Base-by-base conservation (phyloP, 2,329 filamentous ascomycete species). In the Aspergillus ibericus region DNA sequence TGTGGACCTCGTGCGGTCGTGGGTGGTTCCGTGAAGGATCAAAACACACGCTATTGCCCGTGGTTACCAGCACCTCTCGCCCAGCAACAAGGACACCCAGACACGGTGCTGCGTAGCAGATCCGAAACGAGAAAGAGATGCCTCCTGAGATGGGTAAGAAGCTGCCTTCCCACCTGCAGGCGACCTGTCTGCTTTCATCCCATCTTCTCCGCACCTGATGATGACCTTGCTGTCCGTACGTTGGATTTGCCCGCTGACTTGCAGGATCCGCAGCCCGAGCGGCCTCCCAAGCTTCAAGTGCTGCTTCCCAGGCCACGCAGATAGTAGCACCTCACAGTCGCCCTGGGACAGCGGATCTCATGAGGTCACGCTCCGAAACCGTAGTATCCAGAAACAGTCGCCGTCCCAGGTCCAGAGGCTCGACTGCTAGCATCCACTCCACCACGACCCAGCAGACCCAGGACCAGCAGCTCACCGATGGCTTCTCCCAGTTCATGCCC, bases 381-480 rank as follows among this genome's bases (percentile, higher is more conserved):
- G 65, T 70, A 54, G 59, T 75, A n/a, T 78, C 77, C 12, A 71
- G 75, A 52, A 72, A 68, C 59, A 71, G 69, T 65, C 75, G 74
- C 52, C 77, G 75, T 53, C 75, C 78, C 52, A 71, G 78, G 55
- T 81, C 78, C 34, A 70, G 78, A 69, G 78, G 77, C 34, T 80
- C 78, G 47, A 80, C 78, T 9, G 74, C 77, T 34, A 81, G 78
- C 61, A 76, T 80, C 50, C 78, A 80, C 61, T 80, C 78, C n/a
- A 78, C 72, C 59, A 76, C 75, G 15, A 78, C 77, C 38, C 76
- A 79, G 63, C 73, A 76, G 56, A 75, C 74, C 32, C 76, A 77
- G 53, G 76, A 78, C 51, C 75, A 78, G 53, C 75, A 76, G 54
- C 64, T 75, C 53, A 56, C 67, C 32, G 76, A 78, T 58, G 70